Evolutionary conservation across 345 rosid species (phyloP), one percentile per base, ranked within the genome.

Genomic region (Psidium friedrichsthalianum): DNA sequence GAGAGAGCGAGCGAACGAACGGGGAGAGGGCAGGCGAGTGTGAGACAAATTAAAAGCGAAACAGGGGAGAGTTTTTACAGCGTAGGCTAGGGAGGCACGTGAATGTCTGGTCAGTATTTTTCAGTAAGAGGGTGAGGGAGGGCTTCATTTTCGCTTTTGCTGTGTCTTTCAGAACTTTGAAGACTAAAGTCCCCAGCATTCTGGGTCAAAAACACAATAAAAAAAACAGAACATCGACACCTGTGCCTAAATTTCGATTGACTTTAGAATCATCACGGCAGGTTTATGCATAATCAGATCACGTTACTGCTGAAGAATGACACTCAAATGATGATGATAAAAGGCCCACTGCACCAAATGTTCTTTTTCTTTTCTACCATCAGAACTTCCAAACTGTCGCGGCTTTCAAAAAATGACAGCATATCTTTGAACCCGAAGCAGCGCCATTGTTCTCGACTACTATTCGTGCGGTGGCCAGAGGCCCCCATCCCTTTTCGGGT

Each of bases 61-160:
- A 36, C 80, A 36, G 18, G 58, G 57, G 86, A 82, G 88, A 61
- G 83, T 56, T 59, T 51, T n/a, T n/a, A 82, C 53, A 81, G 1
- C 36, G 86, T 87, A 84, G 83, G 90, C 84, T 22, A 36, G 80
- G 69, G 83, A 57, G 88, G 85, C 95, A 93, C 95, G 95, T 94
- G 95, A 91, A n/a, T 86, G 88, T 52, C 85, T 90, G 92, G n/a
- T 90, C n/a, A n/a, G n/a, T n/a, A n/a, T 91, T 36, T 36, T 36
- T 36, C 36, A 36, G 36, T 2, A 36, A 36, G 36, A 36, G 36
- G 36, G 5, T 20, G 3, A 2, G 7, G 74, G 4, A 1, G 29
- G 5, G 16, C 74, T 36, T 36, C 6, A 11, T 29, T 29, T 51
- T 51, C 14, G 56, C 85, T 1, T 52, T 55, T 36, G 21, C 56